Percentiles rank a stretch among this genome's conserved stretches.
phyloP scores from a whole-genome alignment of 257 asterid species.

The Solanum peruvianum region DNA sequence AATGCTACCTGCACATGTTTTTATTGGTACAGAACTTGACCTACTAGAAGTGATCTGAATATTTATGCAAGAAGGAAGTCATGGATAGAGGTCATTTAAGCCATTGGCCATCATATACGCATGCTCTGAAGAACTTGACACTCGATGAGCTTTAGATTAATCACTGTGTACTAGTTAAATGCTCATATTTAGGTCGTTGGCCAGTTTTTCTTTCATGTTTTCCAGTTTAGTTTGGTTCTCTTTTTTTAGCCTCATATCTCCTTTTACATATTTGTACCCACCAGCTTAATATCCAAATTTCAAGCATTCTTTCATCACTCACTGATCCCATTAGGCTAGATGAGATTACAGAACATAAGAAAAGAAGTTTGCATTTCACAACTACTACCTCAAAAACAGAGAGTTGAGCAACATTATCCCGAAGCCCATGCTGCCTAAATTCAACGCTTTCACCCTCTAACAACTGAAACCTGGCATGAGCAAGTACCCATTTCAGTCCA shows the following conservation, averaged over 20 bases:
- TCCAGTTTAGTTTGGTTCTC: background rate
- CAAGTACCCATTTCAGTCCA: background rate
- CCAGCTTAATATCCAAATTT: background rate
- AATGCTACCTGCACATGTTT: background rate
- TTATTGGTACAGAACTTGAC: background rate
- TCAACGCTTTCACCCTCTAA: constrained; percentile 25
- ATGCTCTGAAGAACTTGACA: background rate
- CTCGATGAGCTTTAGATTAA: background rate
- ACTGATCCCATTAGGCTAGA: background rate
- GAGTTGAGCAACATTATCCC: constrained; percentile 31
- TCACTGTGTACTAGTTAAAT: background rate
- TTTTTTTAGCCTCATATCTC: background rate
- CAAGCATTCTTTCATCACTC: background rate
- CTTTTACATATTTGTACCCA: background rate
- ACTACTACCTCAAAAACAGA: constrained; percentile 23
- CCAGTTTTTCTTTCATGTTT: background rate
- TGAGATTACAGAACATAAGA: background rate
- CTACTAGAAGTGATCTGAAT: background rate
- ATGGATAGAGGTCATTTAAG: background rate
- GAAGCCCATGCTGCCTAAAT: constrained; percentile 19
- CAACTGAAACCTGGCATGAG: constrained; percentile 14
- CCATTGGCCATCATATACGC: background rate
- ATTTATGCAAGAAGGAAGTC: background rate
- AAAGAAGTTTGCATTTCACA: background rate
- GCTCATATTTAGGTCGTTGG: background rate